phyloP scores from a whole-genome alignment of 2,329 filamentous ascomycete species.

The Neonectria punicea region DNA sequence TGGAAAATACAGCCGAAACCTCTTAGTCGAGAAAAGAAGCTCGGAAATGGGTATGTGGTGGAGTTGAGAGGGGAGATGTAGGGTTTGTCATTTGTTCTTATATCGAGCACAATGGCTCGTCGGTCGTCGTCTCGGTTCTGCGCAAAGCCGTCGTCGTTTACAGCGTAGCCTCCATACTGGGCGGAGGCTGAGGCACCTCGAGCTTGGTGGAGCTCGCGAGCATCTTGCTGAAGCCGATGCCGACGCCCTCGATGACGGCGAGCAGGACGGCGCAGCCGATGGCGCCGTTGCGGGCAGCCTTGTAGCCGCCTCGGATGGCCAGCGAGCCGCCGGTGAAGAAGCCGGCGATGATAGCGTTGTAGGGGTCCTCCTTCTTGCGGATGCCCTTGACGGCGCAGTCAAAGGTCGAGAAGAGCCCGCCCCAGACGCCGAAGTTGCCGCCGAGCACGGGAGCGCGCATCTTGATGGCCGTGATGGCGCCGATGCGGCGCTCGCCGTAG shows the following conservation, averaged over 20 bases:
- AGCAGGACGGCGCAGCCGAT: slow-evolving; percentile 96
- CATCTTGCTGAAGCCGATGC: slow-evolving; percentile 95
- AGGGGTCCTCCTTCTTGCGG: slow-evolving; percentile 96
- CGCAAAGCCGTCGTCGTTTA: slow-evolving; percentile 34
- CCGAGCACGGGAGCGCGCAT: slow-evolving; percentile 94
- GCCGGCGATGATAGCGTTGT: slow-evolving; percentile 96
- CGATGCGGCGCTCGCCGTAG: slow-evolving; percentile 94
- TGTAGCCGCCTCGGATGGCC: slow-evolving; percentile 90
- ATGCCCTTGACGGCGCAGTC: slow-evolving; percentile 97
- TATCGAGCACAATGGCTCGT: slow-evolving; percentile 23
- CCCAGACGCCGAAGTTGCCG: slow-evolving; percentile 98
- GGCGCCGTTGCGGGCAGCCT: slow-evolving; percentile 92
- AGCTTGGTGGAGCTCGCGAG: slow-evolving; percentile 89
- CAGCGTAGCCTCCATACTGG: slow-evolving; percentile 44
- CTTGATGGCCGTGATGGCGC: slow-evolving; percentile 96
- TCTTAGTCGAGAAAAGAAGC: slow-evolving; percentile 8
- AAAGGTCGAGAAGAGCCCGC: slow-evolving; percentile 93
- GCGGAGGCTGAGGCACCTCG: slow-evolving; percentile 63
- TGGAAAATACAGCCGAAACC: slow-evolving; percentile 35
- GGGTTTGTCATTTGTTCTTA: background rate
- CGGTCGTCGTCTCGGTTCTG: slow-evolving; percentile 17
- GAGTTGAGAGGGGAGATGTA: slow-evolving; percentile 40
- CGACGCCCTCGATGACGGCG: slow-evolving; percentile 96
- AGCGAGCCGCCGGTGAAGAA: slow-evolving; percentile 96
- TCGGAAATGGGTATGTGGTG: slow-evolving; percentile 29